Conservation (phyloP, 2,329 filamentous ascomycete genomes). For the Talaromyces rugulosus region DNA sequence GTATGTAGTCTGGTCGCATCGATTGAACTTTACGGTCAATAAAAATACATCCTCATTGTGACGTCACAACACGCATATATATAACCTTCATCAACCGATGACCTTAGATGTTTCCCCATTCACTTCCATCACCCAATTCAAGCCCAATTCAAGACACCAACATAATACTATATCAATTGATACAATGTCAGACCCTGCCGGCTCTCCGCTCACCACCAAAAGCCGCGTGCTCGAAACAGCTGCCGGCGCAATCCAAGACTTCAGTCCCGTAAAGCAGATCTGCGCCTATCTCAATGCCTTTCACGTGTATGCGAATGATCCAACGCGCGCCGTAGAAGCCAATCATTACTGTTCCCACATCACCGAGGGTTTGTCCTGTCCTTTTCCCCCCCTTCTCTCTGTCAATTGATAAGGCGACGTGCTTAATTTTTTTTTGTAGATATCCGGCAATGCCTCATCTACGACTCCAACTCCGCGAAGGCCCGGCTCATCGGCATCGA, state of each 20-base stretch:
- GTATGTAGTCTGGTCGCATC: background rate
- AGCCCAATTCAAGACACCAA: no score
- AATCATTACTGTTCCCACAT: slow-evolving; percentile 84
- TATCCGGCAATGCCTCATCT: slow-evolving; percentile 79
- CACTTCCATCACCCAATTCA: no score
- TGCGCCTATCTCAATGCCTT: slow-evolving; percentile 86
- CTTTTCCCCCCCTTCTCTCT: background rate
- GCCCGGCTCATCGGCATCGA: slow-evolving; percentile 79
- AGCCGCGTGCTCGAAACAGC: slow-evolving; percentile 36
- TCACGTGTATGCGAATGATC: slow-evolving; percentile 74
- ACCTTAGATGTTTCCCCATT: background rate
- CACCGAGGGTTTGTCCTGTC: slow-evolving; percentile 47
- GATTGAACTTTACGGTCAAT: background rate
- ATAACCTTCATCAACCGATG: background rate
- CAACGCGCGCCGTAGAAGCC: slow-evolving; percentile 64
- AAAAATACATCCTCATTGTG: background rate
- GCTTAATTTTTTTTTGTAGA: slow-evolving; percentile 41
- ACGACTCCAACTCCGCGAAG: slow-evolving; percentile 63
- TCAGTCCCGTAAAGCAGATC: slow-evolving; percentile 67
- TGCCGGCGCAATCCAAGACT: slow-evolving; percentile 41
- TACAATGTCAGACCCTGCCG: slow-evolving; percentile 18
- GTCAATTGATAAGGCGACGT: background rate
- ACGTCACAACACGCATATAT: background rate
- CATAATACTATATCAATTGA: background rate
- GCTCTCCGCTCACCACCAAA: slow-evolving; percentile 30